Evolutionary conservation across 1,284 basidiomycete genomes (phyloP).

Genomic region (Phellopilus nigrolimitatus): DNA sequence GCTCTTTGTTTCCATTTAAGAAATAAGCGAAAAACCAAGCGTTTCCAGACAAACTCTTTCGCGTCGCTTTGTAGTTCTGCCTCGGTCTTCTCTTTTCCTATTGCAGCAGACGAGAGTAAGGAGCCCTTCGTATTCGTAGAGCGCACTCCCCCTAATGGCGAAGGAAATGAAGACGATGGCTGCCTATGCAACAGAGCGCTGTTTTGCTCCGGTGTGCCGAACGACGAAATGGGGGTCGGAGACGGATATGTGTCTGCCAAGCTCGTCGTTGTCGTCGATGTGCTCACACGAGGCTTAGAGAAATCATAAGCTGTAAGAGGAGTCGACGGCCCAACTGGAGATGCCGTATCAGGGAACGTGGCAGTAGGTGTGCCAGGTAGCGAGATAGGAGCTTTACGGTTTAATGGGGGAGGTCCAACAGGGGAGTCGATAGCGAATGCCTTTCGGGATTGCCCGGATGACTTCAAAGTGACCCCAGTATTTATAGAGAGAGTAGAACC

Average conservation of each 20-base stretch:
- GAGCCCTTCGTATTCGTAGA: not conserved
- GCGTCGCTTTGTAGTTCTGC: constrained; percentile 27
- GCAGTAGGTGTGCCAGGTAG: constrained; percentile 18
- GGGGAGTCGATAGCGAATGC: constrained; percentile 16
- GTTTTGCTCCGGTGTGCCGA: not conserved
- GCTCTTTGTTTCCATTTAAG: constrained; percentile 41
- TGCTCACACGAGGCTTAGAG: constrained; percentile 2
- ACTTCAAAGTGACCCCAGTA: not conserved
- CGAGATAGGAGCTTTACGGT: constrained; percentile 16
- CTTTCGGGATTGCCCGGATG: constrained; percentile 1
- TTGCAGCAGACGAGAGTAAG: not conserved
- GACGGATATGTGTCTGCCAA: not conserved
- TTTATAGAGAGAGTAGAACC: constrained; percentile 10
- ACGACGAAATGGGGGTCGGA: not conserved
- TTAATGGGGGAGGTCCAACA: constrained; percentile 15
- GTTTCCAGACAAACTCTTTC: constrained; percentile 34
- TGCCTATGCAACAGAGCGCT: not conserved
- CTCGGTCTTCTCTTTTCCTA: not conserved
- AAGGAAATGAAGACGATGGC: not conserved
- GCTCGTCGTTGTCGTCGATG: constrained; percentile 2
- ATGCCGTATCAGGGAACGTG: constrained; percentile 12
- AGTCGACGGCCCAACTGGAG: constrained; percentile 12
- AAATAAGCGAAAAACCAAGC: constrained; percentile 33
- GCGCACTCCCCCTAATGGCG: not conserved
- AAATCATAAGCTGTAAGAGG: constrained; percentile 12